Conservation (phyloP, 257 asterid genomes). For the Lycium barbarum region DNA sequence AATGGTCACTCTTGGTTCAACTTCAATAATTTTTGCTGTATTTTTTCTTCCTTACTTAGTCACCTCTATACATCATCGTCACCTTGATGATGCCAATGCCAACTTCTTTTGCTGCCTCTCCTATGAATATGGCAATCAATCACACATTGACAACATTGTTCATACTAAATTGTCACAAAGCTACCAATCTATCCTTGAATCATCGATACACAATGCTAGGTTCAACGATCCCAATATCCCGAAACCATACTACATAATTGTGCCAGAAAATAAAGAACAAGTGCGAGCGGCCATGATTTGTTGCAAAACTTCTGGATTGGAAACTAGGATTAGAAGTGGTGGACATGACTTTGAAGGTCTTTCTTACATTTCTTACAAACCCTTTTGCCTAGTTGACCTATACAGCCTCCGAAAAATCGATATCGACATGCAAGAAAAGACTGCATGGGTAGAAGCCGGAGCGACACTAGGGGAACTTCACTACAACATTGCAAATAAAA, state of each 20-base stretch:
- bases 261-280: constrained; percentile 46
- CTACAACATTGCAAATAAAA: constrained; percentile 47
- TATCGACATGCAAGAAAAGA: constrained; percentile 42
- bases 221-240: constrained; percentile 49
- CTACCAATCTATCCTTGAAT: constrained; percentile 43
- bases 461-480: constrained; percentile 65
- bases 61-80: not conserved
- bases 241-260: constrained; percentile 48
- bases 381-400: constrained; percentile 54
- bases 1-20: constrained; percentile 7
- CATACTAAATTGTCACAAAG: constrained; percentile 35
- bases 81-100: constrained; percentile 11
- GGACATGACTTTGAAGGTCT: constrained; percentile 76
- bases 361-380: constrained; percentile 45
- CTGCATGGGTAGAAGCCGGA: constrained; percentile 67
- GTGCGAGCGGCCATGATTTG: constrained; percentile 52
- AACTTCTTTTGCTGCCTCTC: constrained; percentile 31
- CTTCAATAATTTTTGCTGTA: not conserved
- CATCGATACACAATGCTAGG: constrained; percentile 59
- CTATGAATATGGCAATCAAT: constrained; percentile 7
- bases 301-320: constrained; percentile 38
- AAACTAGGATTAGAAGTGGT: constrained; percentile 56
- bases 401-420: constrained; percentile 44
- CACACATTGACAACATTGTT: not conserved
- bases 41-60: constrained; percentile 6